Percentiles rank a stretch among this genome's conserved stretches.
Conservation (phyloP, 345 rosid genomes). For the Balakata baccata region DNA sequence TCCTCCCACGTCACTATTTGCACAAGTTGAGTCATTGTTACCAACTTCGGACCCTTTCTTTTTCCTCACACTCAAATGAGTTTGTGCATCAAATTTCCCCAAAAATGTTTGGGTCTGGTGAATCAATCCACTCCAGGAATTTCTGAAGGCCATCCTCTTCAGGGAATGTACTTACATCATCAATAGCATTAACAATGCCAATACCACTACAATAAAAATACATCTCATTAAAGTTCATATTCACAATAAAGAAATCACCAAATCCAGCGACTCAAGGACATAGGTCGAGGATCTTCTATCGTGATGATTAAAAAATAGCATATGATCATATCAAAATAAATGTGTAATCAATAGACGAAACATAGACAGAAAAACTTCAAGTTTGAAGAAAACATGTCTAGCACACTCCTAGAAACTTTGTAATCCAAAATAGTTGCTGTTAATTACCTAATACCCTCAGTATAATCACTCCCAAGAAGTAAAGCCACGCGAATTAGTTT, state of each 20-base stretch:
- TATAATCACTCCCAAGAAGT: conserved; percentile 98
- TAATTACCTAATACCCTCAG: conserved; percentile 89
- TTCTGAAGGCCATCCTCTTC: conserved; percentile 87
- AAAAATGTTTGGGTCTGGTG: conserved; percentile 91
- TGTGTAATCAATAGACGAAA: neutral
- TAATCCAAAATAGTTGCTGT: neutral
- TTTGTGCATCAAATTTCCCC: conserved; percentile 45
- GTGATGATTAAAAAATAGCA: neutral
- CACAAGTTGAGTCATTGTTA: conserved; percentile 22
- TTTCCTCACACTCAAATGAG: conserved; percentile 38
- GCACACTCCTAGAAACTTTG: conserved; percentile 1
- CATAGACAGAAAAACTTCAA: neutral
- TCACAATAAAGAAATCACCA: conserved; percentile 11
- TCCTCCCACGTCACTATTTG: conserved; percentile 20
- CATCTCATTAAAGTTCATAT: conserved; percentile 18
- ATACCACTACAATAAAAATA: conserved; percentile 67
- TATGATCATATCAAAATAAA: neutral
- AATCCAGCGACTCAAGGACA: conserved; percentile 6
- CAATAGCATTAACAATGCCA: conserved; percentile 96
- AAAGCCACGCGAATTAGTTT: conserved; percentile 80
- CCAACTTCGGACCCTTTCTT: conserved; percentile 37
- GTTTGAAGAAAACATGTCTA: neutral
- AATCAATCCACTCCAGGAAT: conserved; percentile 93
- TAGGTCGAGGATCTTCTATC: neutral
- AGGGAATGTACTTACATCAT: conserved; percentile 85